These are phyloP conservation scores for Exserohilum turcica DNA, from an alignment of 2,329 filamentous ascomycete genomes.

Conservation along the genomic window DNA sequence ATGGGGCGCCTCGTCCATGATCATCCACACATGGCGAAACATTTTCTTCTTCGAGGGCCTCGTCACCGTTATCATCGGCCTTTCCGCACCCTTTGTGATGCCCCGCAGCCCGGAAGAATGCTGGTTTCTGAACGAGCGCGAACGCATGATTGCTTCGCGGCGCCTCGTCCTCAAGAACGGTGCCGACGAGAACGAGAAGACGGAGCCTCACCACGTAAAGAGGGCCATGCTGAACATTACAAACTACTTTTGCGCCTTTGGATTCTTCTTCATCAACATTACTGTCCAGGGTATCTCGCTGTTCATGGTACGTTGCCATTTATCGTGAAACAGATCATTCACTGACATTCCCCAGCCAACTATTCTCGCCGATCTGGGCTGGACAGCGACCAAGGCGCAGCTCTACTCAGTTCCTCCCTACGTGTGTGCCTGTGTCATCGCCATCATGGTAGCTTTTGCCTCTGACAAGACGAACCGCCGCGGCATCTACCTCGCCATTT, in stretches of 20 bases:
- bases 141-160: slow-evolving; percentile 60
- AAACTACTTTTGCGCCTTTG: slow-evolving; percentile 63
- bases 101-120: slow-evolving; percentile 57
- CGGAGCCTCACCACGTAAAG: slow-evolving; percentile 57
- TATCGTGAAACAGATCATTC: neutral
- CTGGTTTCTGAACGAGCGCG: slow-evolving; percentile 58
- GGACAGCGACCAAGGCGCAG: slow-evolving; percentile 46
- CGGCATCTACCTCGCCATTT: slow-evolving; percentile 45
- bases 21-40: slow-evolving; percentile 53
- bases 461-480: slow-evolving; percentile 47
- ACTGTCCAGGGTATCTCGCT: slow-evolving; percentile 57
- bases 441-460: slow-evolving; percentile 44
- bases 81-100: slow-evolving; percentile 58
- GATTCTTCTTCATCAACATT: slow-evolving; percentile 66
- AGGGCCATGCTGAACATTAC: slow-evolving; percentile 61
- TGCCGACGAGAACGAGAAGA: slow-evolving; percentile 53
- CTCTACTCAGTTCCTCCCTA: slow-evolving; percentile 49
- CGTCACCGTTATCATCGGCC: slow-evolving; percentile 57
- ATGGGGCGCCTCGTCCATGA: slow-evolving; percentile 55
- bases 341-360: slow-evolving; percentile 36
- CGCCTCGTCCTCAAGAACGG: slow-evolving; percentile 59
- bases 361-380: slow-evolving; percentile 46
- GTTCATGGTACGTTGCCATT: slow-evolving; percentile 41
- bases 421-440: slow-evolving; percentile 44
- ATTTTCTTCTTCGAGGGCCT: slow-evolving; percentile 69